These are phyloP conservation scores for Stemphylium lycopersici DNA, from an alignment of 2,329 filamentous ascomycete genomes.

Conservation along the genomic window DNA sequence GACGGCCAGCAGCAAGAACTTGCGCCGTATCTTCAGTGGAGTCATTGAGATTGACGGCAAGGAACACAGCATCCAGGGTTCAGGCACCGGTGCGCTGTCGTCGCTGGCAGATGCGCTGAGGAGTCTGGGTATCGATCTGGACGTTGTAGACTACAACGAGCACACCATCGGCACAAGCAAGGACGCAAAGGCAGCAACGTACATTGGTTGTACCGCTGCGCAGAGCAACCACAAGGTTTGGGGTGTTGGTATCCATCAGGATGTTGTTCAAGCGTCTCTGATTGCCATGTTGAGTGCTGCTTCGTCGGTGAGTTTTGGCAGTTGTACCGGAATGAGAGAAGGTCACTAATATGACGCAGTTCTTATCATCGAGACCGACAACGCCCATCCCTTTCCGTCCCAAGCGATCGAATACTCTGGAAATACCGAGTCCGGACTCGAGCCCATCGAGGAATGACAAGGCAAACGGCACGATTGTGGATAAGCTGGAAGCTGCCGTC, in stretches of 20 bases:
- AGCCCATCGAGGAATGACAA: slow-evolving; percentile 26
- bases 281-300: slow-evolving; percentile 85
- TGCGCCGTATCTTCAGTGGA: slow-evolving; percentile 83
- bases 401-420: slow-evolving; percentile 58
- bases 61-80: slow-evolving; percentile 78
- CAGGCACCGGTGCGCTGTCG: slow-evolving; percentile 89
- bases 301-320: slow-evolving; percentile 71
- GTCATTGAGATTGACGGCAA: slow-evolving; percentile 80
- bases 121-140: slow-evolving; percentile 80
- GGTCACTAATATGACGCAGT: slow-evolving; percentile 56
- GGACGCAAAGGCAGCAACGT: slow-evolving; percentile 90
- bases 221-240: slow-evolving; percentile 76
- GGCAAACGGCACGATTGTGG: slow-evolving; percentile 28
- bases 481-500: slow-evolving; percentile 37
- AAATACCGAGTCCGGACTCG: slow-evolving; percentile 37
- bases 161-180: slow-evolving; percentile 84
- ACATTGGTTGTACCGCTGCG: slow-evolving; percentile 82
- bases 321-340: background rate
- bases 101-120: slow-evolving; percentile 82
- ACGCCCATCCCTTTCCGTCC: slow-evolving; percentile 70
- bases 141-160: slow-evolving; percentile 95
- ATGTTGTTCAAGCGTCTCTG: slow-evolving; percentile 88
- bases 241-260: slow-evolving; percentile 91
- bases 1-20: slow-evolving; percentile 76
- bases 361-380: slow-evolving; percentile 71